Percentiles rank a stretch among this genome's conserved stretches.
These are phyloP conservation scores for Colletotrichum liriopes DNA, from an alignment of 2,329 filamentous ascomycete species.

Conservation along the genomic window DNA sequence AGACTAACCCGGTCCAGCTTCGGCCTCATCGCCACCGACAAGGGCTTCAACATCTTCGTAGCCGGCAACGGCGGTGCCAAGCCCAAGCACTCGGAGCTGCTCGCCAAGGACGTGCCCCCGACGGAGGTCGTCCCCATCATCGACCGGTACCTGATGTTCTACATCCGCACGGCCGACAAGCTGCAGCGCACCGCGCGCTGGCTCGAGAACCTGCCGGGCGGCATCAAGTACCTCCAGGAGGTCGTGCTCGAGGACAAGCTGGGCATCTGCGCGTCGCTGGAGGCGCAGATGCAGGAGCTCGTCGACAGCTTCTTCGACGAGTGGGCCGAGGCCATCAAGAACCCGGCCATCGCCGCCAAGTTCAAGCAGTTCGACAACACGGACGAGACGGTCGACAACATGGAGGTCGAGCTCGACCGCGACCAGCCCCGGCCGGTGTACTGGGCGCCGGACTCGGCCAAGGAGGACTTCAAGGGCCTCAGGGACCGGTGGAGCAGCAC, in stretches of 20 bases:
- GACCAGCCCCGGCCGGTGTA: slow-evolving; percentile 81
- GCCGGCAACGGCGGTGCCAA: slow-evolving; percentile 92
- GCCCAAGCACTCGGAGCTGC: slow-evolving; percentile 84
- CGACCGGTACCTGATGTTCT: slow-evolving; percentile 93
- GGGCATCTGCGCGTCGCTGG: slow-evolving; percentile 86
- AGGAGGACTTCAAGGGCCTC: slow-evolving; percentile 80
- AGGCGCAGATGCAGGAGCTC: slow-evolving; percentile 89
- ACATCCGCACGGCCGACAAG: slow-evolving; percentile 92
- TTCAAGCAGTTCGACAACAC: slow-evolving; percentile 93
- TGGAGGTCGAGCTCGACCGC: slow-evolving; percentile 81
- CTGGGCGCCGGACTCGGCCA: slow-evolving; percentile 80
- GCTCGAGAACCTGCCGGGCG: slow-evolving; percentile 88
- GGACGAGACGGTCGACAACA: slow-evolving; percentile 75
- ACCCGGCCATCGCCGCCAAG: slow-evolving; percentile 76
- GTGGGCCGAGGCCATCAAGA: slow-evolving; percentile 86
- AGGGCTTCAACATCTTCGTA: slow-evolving; percentile 94
- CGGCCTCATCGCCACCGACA: slow-evolving; percentile 91
- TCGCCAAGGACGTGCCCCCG: slow-evolving; percentile 88
- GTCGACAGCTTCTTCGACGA: slow-evolving; percentile 91
- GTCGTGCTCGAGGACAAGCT: slow-evolving; percentile 90
- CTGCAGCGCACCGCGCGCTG: slow-evolving; percentile 91
- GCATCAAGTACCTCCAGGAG: slow-evolving; percentile 85
- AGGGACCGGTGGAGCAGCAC: slow-evolving; percentile 74
- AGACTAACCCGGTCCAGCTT: slow-evolving; percentile 68
- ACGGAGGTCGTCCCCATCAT: slow-evolving; percentile 87